Evolutionary conservation across 129 eudicot genomes (phyloP).

Genomic region (Ambrosia artemisiifolia): DNA sequence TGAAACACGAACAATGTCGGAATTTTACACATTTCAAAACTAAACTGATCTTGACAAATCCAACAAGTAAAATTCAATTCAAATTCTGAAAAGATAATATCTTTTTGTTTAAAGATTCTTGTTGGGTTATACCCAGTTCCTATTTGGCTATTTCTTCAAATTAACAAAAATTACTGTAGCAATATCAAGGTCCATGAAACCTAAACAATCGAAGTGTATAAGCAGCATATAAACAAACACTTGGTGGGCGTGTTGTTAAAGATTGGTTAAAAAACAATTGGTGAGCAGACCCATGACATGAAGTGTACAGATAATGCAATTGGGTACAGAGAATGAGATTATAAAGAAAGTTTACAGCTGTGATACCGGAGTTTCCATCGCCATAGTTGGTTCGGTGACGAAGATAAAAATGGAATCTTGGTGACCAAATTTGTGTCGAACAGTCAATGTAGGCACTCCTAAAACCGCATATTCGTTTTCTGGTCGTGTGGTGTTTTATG

Average conservation of each 20-base stretch:
- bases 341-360: conserved; percentile 26
- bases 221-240: conserved; percentile 12
- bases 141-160: conserved; percentile 1
- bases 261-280: background rate
- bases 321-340: background rate
- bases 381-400: background rate
- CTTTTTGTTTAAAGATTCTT: background rate
- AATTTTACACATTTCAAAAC: conserved; percentile 14
- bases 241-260: conserved; percentile 8
- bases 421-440: background rate
- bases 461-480: background rate
- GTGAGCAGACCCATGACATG: background rate
- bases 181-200: conserved; percentile 10
- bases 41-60: background rate
- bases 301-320: conserved; percentile 10
- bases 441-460: too few species aligned
- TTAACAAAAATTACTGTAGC: background rate
- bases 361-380: conserved; percentile 33
- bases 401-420: background rate
- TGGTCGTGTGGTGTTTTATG: background rate
- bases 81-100: background rate
- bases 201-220: background rate
- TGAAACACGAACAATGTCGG: conserved; percentile 3
- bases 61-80: background rate
- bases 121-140: background rate